These are phyloP conservation scores for Aspergillus versicolor DNA, from an alignment of 2,329 filamentous ascomycete genomes.

Conservation along the genomic window DNA sequence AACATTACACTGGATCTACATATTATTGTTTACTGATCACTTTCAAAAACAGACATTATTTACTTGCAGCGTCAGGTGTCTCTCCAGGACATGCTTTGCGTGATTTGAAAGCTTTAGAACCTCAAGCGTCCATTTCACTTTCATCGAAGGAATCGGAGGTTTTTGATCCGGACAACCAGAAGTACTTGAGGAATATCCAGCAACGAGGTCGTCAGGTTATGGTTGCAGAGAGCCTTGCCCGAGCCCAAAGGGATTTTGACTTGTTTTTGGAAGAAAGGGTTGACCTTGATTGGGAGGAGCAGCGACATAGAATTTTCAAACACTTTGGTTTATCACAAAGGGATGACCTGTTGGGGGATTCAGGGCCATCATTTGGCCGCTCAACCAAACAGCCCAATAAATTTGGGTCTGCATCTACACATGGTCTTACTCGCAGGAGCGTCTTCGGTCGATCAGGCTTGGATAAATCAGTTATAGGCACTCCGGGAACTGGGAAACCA, in stretches of 20 bases:
- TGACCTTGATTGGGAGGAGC: slow-evolving; percentile 91
- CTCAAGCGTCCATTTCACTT: slow-evolving; percentile 58
- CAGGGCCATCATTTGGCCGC: slow-evolving; percentile 51
- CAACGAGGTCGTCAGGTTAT: slow-evolving; percentile 88
- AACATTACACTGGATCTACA: neutral
- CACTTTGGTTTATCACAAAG: slow-evolving; percentile 81
- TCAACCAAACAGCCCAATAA: slow-evolving; percentile 38
- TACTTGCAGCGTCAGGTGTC: slow-evolving; percentile 89
- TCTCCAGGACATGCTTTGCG: slow-evolving; percentile 81
- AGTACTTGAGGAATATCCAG: slow-evolving; percentile 81
- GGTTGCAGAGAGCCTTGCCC: slow-evolving; percentile 85
- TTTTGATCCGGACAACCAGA: slow-evolving; percentile 59
- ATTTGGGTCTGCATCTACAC: slow-evolving; percentile 45
- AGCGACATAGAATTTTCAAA: slow-evolving; percentile 89
- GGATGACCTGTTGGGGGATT: slow-evolving; percentile 39
- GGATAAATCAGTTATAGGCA: slow-evolving; percentile 83
- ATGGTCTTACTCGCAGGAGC: slow-evolving; percentile 50
- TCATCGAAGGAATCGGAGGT: slow-evolving; percentile 36
- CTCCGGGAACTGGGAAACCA: slow-evolving; percentile 65
- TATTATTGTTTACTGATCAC: neutral
- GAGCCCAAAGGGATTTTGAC: slow-evolving; percentile 89
- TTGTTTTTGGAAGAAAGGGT: slow-evolving; percentile 91
- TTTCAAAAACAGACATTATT: slow-evolving; percentile 66
- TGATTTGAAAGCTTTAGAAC: slow-evolving; percentile 78
- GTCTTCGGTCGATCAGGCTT: slow-evolving; percentile 69